A percentile compares a stretch with the other conserved stretches of the same genome.
phyloP scores from a whole-genome alignment of 2,329 filamentous ascomycete genomes.

The Penicillium polonicum region DNA sequence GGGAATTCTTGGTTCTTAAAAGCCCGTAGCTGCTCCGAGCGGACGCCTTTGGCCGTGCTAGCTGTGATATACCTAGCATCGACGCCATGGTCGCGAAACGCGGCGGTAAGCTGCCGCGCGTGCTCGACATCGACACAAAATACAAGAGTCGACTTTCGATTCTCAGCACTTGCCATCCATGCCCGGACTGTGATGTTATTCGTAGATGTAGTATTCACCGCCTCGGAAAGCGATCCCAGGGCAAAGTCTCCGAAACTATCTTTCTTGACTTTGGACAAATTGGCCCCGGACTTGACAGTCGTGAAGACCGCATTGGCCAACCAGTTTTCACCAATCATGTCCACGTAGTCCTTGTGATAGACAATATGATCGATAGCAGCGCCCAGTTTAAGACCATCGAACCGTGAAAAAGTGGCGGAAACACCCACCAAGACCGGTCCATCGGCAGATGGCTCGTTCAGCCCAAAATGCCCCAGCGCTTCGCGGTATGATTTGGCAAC shows the following conservation, averaged over 20 bases:
- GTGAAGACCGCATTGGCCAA: slow-evolving; percentile 90
- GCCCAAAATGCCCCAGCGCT: slow-evolving; percentile 73
- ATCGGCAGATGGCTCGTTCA: slow-evolving; percentile 52
- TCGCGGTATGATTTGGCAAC: slow-evolving; percentile 78
- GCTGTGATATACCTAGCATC: slow-evolving; percentile 87
- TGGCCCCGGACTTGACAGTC: slow-evolving; percentile 78
- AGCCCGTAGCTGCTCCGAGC: slow-evolving; percentile 68
- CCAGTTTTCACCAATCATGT: slow-evolving; percentile 88
- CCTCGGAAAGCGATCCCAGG: slow-evolving; percentile 70
- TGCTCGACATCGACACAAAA: slow-evolving; percentile 93
- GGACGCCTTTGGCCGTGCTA: slow-evolving; percentile 67
- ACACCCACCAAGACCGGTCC: slow-evolving; percentile 79
- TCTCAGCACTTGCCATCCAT: slow-evolving; percentile 75
- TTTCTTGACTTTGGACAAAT: slow-evolving; percentile 69
- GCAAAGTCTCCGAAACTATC: slow-evolving; percentile 75
- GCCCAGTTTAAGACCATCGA: slow-evolving; percentile 79
- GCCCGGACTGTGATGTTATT: slow-evolving; percentile 84
- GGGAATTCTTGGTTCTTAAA: slow-evolving; percentile 78
- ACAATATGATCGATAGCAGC: slow-evolving; percentile 91
- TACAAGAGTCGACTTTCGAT: slow-evolving; percentile 79
- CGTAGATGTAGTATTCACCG: slow-evolving; percentile 75
- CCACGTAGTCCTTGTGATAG: slow-evolving; percentile 82
- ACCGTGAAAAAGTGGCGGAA: slow-evolving; percentile 76
- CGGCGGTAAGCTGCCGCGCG: slow-evolving; percentile 69
- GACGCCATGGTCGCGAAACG: slow-evolving; percentile 73